These are phyloP conservation scores for Aspergillus viridinutans DNA, from an alignment of 2,329 filamentous ascomycete genomes.

Conservation along the genomic window DNA sequence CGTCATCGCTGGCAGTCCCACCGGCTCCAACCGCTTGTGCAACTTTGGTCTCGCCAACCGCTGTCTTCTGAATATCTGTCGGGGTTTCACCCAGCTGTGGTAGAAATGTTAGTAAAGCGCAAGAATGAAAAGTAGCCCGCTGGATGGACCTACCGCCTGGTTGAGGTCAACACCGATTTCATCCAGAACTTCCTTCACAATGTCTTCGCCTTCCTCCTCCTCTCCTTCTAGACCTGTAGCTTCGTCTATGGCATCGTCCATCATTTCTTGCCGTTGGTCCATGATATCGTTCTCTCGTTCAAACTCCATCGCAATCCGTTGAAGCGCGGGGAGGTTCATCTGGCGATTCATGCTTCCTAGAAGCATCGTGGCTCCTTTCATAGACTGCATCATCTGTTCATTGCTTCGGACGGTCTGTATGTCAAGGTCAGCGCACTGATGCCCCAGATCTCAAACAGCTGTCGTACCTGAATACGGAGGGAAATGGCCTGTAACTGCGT, in stretches of 20 bases:
- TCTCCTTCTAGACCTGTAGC: slow-evolving; percentile 78
- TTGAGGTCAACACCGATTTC: slow-evolving; percentile 94
- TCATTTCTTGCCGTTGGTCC: slow-evolving; percentile 99
- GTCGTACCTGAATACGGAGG: slow-evolving; percentile 77
- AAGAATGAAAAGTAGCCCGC: not conserved
- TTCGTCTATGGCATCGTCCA: slow-evolving; percentile 98
- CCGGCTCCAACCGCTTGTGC: slow-evolving; percentile 71
- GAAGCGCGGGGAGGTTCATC: slow-evolving; percentile 93
- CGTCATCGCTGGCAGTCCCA: slow-evolving; percentile 67
- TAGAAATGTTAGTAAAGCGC: slow-evolving; percentile 16
- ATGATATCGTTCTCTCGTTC: slow-evolving; percentile 99
- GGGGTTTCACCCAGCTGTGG: slow-evolving; percentile 85
- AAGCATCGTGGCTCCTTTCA: slow-evolving; percentile 94
- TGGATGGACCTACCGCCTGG: slow-evolving; percentile 65
- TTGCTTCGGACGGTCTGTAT: slow-evolving; percentile 89
- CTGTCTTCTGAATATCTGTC: slow-evolving; percentile 69
- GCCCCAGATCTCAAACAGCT: not conserved
- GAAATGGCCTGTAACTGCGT: slow-evolving; percentile 96
- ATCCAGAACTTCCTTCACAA: slow-evolving; percentile 92
- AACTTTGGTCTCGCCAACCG: slow-evolving; percentile 69
- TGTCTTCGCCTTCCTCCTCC: slow-evolving; percentile 94
- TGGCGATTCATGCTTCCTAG: slow-evolving; percentile 95
- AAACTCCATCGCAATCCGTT: slow-evolving; percentile 98
- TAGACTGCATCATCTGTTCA: slow-evolving; percentile 99
- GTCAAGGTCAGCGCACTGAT: slow-evolving; percentile 7